These are phyloP conservation scores for Crithidia brevicula DNA, from an alignment of 208 protist species.

Conservation along the genomic window DNA sequence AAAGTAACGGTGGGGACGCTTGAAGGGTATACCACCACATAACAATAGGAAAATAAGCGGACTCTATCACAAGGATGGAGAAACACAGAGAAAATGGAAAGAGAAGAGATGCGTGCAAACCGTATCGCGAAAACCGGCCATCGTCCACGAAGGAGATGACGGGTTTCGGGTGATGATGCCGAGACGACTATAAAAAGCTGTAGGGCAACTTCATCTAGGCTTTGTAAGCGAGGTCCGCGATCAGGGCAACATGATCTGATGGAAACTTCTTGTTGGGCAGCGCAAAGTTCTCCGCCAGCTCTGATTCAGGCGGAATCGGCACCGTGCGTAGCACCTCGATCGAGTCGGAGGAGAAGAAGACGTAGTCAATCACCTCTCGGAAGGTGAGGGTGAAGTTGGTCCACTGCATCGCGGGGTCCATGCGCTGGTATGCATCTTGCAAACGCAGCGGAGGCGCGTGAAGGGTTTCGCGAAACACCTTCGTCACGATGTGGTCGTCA, in stretches of 20 bases:
- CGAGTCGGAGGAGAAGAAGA: constrained; percentile 68
- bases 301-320: constrained; percentile 75
- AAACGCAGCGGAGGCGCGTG: constrained; percentile 45
- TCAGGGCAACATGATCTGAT: constrained; percentile 92
- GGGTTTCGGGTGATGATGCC: too few species aligned
- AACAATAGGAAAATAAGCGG: too few species aligned
- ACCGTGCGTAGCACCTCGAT: constrained; percentile 74
- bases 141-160: too few species aligned
- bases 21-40: too few species aligned
- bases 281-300: constrained; percentile 77
- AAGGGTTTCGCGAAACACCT: constrained; percentile 49
- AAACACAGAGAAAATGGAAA: neutral
- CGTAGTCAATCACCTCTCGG: constrained; percentile 90
- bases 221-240: constrained; percentile 65
- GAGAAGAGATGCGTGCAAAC: neutral
- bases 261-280: constrained; percentile 88
- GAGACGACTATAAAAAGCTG: too few species aligned
- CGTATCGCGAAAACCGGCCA: too few species aligned
- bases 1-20: too few species aligned
- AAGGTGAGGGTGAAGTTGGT: constrained; percentile 93
- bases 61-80: too few species aligned
- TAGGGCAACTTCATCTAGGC: too few species aligned
- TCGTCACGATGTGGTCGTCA: constrained; percentile 26
- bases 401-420: constrained; percentile 66
- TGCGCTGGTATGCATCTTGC: constrained; percentile 67